A percentile compares a stretch with the other conserved stretches of the same genome.
These are phyloP conservation scores for Penicillium vulpinum DNA, from an alignment of 2,329 filamentous ascomycete species.

Conservation along the genomic window DNA sequence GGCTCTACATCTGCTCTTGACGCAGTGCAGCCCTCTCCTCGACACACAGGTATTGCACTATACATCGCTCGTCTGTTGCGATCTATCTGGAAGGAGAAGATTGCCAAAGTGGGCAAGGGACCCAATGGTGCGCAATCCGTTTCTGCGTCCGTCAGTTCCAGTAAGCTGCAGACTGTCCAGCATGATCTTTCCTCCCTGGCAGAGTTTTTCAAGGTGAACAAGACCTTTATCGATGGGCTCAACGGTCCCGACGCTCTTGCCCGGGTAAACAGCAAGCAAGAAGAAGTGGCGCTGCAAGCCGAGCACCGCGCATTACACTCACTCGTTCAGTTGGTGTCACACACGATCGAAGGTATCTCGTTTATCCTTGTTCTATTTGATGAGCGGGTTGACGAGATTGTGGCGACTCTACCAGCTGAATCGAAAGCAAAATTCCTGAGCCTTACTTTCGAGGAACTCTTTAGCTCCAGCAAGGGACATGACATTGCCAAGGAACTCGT, in stretches of 20 bases:
- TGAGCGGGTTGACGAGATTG: constrained; percentile 86
- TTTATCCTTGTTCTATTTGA: constrained; percentile 95
- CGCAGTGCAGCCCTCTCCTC: constrained; percentile 80
- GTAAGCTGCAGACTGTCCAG: constrained; percentile 75
- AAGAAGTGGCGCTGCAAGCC: constrained; percentile 87
- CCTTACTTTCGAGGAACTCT: constrained; percentile 85
- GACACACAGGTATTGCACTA: constrained; percentile 82
- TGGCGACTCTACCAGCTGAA: constrained; percentile 69
- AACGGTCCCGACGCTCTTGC: constrained; percentile 87
- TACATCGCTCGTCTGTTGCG: constrained; percentile 88
- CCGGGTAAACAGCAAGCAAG: constrained; percentile 75
- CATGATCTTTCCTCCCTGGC: constrained; percentile 75
- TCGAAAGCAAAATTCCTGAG: constrained; percentile 69
- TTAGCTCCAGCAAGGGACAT: constrained; percentile 74
- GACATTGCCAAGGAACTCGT: constrained; percentile 92
- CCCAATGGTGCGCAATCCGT: constrained; percentile 65
- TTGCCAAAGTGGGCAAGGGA: constrained; percentile 60
- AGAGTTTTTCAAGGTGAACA: constrained; percentile 83
- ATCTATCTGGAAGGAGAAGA: constrained; percentile 79
- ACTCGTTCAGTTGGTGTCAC: constrained; percentile 78
- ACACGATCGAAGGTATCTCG: constrained; percentile 93
- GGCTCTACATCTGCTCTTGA: constrained; percentile 68
- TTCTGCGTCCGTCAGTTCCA: constrained; percentile 63
- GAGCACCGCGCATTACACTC: constrained; percentile 92
- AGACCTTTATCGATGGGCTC: constrained; percentile 86